phyloP scores from a whole-genome alignment of 768 basidiomycete genomes.

The Rhodotorula toruloides region DNA sequence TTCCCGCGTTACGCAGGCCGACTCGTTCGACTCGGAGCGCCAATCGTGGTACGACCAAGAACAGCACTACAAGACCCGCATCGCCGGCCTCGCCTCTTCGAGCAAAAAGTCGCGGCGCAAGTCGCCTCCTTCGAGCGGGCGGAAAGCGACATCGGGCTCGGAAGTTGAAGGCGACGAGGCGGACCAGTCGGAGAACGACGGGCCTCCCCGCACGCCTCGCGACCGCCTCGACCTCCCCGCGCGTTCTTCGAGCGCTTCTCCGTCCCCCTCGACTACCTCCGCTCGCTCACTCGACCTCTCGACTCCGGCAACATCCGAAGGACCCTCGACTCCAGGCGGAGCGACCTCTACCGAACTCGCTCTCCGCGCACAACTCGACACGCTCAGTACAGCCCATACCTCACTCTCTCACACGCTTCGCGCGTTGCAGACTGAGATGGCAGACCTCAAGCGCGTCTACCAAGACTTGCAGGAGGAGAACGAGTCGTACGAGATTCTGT shows the following conservation, averaged over 20 bases:
- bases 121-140: conserved; percentile 1
- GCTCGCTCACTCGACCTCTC: conserved; percentile 48
- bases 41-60: conserved; percentile 90
- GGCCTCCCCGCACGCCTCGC: conserved; percentile 12
- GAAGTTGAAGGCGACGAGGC: neutral
- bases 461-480: conserved; percentile 77
- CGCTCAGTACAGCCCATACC: conserved; percentile 74
- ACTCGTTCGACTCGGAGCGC: conserved; percentile 83
- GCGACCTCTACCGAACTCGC: conserved; percentile 74
- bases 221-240: neutral
- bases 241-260: neutral
- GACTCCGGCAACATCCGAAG: conserved; percentile 41
- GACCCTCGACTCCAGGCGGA: conserved; percentile 20
- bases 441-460: conserved; percentile 83
- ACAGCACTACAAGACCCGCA: conserved; percentile 84
- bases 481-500: conserved; percentile 89
- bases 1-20: conserved; percentile 54
- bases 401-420: conserved; percentile 77
- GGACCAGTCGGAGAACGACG: too few species aligned
- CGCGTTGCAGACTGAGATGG: conserved; percentile 75
- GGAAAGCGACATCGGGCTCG: neutral
- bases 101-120: conserved; percentile 50
- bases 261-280: conserved; percentile 8
- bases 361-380: conserved; percentile 74
- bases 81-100: conserved; percentile 68